Evolutionary conservation across 2,329 filamentous ascomycete genomes (phyloP).

Genomic region (Domatiomyces catenatus): DNA sequence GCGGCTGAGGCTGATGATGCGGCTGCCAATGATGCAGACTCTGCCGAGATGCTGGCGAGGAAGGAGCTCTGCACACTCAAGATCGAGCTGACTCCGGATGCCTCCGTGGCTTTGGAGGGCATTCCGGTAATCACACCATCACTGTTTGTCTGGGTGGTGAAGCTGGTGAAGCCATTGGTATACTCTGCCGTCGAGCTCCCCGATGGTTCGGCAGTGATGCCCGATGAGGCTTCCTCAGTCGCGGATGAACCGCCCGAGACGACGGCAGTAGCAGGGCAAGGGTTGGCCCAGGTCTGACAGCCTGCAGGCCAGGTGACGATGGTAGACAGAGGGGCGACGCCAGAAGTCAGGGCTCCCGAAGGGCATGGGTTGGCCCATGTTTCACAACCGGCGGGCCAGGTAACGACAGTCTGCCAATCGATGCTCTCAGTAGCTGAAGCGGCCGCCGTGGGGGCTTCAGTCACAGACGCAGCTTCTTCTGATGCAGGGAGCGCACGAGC

Average conservation of each 20-base stretch:
- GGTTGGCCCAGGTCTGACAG: neutral
- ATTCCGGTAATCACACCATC: slow-evolving; percentile 35
- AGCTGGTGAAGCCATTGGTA: slow-evolving; percentile 30
- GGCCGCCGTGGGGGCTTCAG: neutral
- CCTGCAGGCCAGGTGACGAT: neutral
- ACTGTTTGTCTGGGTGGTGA: slow-evolving; percentile 34
- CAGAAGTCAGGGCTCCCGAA: neutral
- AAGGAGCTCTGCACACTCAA: neutral
- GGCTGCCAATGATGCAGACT: neutral
- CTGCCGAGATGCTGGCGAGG: neutral
- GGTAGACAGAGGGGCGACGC: neutral
- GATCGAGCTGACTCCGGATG: neutral
- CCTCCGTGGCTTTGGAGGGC: slow-evolving; percentile 18
- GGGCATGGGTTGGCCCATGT: slow-evolving; percentile 1
- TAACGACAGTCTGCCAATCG: neutral
- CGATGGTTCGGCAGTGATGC: neutral
- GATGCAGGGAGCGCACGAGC: neutral
- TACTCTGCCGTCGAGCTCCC: slow-evolving; percentile 16
- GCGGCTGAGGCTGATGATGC: too few species aligned
- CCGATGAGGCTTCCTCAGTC: neutral
- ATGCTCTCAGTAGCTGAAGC: neutral
- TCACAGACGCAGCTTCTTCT: neutral
- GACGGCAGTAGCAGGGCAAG: neutral
- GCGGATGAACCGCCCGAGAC: neutral
- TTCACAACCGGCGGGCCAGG: neutral